Evolutionary conservation across 768 basidiomycete genomes (phyloP), one percentile per base, ranked within the genome.

Genomic region (Pleurotus platypus): DNA sequence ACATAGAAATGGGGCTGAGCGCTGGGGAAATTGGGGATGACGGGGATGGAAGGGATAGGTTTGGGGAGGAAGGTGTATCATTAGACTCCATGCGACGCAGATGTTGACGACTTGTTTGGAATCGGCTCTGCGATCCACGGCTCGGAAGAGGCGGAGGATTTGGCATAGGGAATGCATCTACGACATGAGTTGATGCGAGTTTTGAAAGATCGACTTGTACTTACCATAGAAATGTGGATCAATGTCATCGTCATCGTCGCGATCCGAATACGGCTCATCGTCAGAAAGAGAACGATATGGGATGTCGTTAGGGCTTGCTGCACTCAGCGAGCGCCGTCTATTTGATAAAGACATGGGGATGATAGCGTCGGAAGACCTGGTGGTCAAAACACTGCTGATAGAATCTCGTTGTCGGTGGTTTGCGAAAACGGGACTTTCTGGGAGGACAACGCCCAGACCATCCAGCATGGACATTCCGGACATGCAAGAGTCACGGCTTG

Each of bases 281-380:
- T 78, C 76, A 6, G 76, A 77, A 4, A 77, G 61, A 12, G 76
- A 72, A 5, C 75, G 56, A 12, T 72, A 65, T 11, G 68, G 63
- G 12, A 75, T 76, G 18, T 70, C 58, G 24, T 53, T 55, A 8
- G 58, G 58, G 56, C 27, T 22, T 24, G 47, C 13, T 30, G 38
- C 12, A 53, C 59, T 11, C 56, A 58, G 46, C 30, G 55, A 48
- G 54, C 20, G 47, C 18, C 56, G 45, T 35, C 51, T 45, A 39
- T 40, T 24, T 46, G 30, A 61, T 16, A 58, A 58, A 30, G 57
- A 59, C 43, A 72, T 75, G 6, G 81, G 79, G 56, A 85, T 72
- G 48, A 87, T 70, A 9, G 81, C 85, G 26, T 87, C 83, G 1
- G 79, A 78, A 3, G 86, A 86, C 40, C 74, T 70, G 35, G 78